Evolutionary conservation across 164 flowering plant species (phyloP), one percentile per base, ranked within the genome.

Genomic region (Akebia trifoliata): DNA sequence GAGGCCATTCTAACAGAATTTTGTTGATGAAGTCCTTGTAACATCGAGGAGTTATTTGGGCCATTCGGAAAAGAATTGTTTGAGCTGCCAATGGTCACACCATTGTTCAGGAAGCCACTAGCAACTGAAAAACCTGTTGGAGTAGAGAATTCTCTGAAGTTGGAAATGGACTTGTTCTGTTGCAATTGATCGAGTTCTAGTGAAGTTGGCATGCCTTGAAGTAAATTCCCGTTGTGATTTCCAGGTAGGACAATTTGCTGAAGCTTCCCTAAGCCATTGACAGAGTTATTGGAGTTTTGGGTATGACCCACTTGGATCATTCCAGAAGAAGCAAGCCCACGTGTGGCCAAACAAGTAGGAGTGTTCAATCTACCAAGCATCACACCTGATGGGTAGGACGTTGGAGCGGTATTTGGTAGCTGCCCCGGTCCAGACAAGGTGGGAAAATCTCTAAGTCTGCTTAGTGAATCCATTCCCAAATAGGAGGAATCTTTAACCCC

Each of bases 311-410:
- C 58, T 63, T 74, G 92, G 47, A 82, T 53, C 54, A 79, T 34
- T 37, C 77, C 72, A 54, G 94, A 57, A 7, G 75, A 39, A 37
- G 75, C 7, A 38, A 74, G 74, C 45, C 81, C 82, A 29, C 62
- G 72, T 26, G 77, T 34, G 55, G 59, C 73, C 59, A 81, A 63
- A 55, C 76, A 64, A 35, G 78, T n/a, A n/a, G 85, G 66, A 15
- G 79, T 54, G 60, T 81, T 83, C 57, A 83, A 60, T 67, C 87
- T 76, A 46, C 81, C 76, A 54, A 86, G 68, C 74, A 83, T 75
- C 35, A 81, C 81, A 44, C 73, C 69, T 0, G 76, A 63, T 36
- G 67, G 47, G 48, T 71, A 78, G 17, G 86, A 68, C 35, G 65
- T 8, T n/a, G 74, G 60, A 37, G 72, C 29, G 36, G 77, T 31